Percentiles rank a stretch among this genome's conserved stretches.
Evolutionary conservation across 805 yeast species (phyloP).

Genomic region (Deakozyma indianensis): DNA sequence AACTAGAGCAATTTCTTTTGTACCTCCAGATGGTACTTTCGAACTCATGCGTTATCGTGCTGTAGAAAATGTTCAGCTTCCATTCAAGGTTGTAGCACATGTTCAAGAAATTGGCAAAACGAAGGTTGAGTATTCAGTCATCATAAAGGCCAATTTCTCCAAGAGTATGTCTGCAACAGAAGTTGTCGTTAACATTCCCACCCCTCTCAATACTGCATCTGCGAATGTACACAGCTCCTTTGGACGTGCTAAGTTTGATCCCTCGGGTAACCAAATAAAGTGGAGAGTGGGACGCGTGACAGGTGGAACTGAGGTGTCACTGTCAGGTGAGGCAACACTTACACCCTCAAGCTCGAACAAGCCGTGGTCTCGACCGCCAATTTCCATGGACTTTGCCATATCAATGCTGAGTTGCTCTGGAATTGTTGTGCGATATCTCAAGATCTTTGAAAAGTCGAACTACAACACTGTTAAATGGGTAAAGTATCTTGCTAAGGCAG

Average conservation of each 20-base stretch:
- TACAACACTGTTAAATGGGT: conserved; percentile 81
- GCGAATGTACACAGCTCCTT: conserved; percentile 29
- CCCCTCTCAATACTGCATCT: conserved; percentile 46
- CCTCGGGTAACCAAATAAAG: conserved; percentile 46
- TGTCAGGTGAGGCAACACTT: conserved; percentile 40
- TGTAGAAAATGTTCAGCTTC: conserved; percentile 45
- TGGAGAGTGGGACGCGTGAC: conserved; percentile 61
- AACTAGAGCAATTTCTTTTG: conserved; percentile 50
- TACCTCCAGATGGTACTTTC: conserved; percentile 82
- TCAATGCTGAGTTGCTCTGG: conserved; percentile 72
- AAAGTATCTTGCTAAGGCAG: conserved; percentile 59
- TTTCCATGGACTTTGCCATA: conserved; percentile 51
- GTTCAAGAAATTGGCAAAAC: conserved; percentile 31
- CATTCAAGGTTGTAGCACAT: conserved; percentile 51
- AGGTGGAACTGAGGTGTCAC: conserved; percentile 50
- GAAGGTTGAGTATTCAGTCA: conserved; percentile 41
- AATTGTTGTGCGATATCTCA: conserved; percentile 54
- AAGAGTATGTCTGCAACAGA: conserved; percentile 45
- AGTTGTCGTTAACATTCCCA: conserved; percentile 51
- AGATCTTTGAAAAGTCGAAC: conserved; percentile 42
- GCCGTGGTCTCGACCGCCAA: conserved; percentile 63
- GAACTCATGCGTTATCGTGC: conserved; percentile 67
- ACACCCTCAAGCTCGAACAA: conserved; percentile 16
- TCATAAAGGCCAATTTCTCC: conserved; percentile 43
- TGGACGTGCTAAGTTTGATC: conserved; percentile 57